phyloP scores from a whole-genome alignment of 1,284 basidiomycete genomes.

The Fomitiporia mediterranea region DNA sequence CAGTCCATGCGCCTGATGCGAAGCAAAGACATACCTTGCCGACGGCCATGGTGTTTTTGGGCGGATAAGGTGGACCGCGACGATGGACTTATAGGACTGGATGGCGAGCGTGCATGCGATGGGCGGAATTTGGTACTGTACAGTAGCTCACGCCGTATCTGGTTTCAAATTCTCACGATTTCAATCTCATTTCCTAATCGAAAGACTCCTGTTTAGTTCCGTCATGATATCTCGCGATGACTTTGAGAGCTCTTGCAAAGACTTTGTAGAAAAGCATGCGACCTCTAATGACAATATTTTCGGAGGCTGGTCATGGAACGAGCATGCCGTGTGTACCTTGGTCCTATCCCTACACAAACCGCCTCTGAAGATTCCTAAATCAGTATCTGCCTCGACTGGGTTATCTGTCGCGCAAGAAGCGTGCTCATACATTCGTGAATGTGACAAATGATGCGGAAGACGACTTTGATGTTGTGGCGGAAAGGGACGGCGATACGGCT shows the following conservation, averaged over 20 bases:
- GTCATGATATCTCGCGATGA: conserved; percentile 45
- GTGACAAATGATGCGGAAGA: conserved; percentile 17
- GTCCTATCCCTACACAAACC: conserved; percentile 10
- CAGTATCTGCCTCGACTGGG: conserved; percentile 15
- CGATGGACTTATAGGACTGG: conserved; percentile 42
- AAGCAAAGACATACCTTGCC: conserved; percentile 86
- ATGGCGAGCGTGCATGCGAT: background rate
- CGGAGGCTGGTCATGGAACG: conserved; percentile 52
- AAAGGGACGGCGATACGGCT: conserved; percentile 32
- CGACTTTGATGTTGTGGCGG: conserved; percentile 21
- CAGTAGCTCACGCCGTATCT: background rate
- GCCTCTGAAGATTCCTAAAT: background rate
- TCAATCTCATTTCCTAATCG: background rate
- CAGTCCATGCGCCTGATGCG: background rate
- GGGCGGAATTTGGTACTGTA: conserved; percentile 8
- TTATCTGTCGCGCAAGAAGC: conserved; percentile 20
- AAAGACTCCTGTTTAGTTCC: background rate
- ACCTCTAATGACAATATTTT: conserved; percentile 21
- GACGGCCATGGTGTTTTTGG: conserved; percentile 74
- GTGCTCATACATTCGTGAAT: conserved; percentile 1
- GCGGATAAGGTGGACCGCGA: conserved; percentile 42
- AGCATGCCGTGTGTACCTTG: conserved; percentile 43
- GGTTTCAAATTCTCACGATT: background rate
- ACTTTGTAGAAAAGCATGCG: conserved; percentile 37
- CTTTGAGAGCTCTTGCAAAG: conserved; percentile 58